Conservation (phyloP, 2,329 filamentous ascomycete genomes). For the Akanthomyces uredinophilus region DNA sequence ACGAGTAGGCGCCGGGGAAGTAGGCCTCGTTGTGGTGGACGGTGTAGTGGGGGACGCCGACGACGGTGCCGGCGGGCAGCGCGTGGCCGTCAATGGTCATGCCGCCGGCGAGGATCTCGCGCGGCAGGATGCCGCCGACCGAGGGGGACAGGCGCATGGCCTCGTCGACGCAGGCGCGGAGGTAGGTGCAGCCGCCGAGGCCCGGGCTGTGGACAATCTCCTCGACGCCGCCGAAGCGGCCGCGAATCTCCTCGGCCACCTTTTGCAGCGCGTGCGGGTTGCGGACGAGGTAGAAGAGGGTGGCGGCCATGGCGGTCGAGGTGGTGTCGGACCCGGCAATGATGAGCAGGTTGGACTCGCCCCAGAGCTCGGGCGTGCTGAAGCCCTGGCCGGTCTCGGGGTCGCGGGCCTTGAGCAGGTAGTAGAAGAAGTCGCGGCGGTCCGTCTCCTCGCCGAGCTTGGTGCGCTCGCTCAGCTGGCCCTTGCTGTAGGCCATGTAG, state of each 20-base stretch:
- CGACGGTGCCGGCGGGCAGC: conserved; percentile 55
- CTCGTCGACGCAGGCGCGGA: conserved; percentile 60
- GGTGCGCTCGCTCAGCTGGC: conserved; percentile 61
- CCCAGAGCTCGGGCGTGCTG: conserved; percentile 62
- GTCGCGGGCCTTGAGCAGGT: conserved; percentile 66
- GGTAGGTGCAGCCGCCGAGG: conserved; percentile 50
- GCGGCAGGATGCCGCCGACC: conserved; percentile 54
- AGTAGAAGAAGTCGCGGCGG: conserved; percentile 71
- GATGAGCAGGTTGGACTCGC: conserved; percentile 65
- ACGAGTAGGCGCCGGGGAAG: conserved; percentile 55
- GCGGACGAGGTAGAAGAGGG: conserved; percentile 58
- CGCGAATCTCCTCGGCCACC: conserved; percentile 47
- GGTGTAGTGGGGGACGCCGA: conserved; percentile 62
- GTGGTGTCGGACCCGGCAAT: conserved; percentile 69
- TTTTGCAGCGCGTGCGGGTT: conserved; percentile 42
- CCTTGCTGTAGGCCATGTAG: conserved; percentile 67
- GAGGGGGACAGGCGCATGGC: conserved; percentile 60
- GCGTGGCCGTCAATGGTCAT: conserved; percentile 47
- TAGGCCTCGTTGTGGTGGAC: conserved; percentile 63
- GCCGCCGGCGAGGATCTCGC: conserved; percentile 53
- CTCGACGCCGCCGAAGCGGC: conserved; percentile 45
- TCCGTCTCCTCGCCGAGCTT: conserved; percentile 60
- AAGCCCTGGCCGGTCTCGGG: conserved; percentile 66
- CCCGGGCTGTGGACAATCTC: conserved; percentile 49
- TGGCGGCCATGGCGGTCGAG: conserved; percentile 60